These are phyloP conservation scores for Jatropha curcas DNA, from an alignment of 345 rosid species.

Conservation along the genomic window DNA sequence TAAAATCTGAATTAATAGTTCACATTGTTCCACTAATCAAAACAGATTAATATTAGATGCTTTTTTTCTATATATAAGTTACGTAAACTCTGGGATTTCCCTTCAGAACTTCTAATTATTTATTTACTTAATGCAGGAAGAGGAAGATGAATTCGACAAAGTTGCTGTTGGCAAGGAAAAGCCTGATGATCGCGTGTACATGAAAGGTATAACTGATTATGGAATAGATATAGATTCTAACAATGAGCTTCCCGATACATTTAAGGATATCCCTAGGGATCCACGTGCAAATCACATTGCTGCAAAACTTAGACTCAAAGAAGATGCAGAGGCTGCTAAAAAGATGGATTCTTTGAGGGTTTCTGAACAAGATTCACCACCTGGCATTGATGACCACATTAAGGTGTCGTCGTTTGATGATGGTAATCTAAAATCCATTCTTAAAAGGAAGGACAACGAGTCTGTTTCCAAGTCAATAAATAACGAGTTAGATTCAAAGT, in stretches of 20 bases:
- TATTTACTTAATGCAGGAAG: constrained; percentile 48
- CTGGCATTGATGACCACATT: constrained; percentile 10
- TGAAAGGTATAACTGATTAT: constrained; percentile 51
- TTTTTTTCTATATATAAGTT: background rate
- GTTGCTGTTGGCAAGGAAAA: constrained; percentile 58
- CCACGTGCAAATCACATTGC: constrained; percentile 73
- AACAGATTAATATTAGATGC: too few relatives aligned
- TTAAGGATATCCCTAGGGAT: constrained; percentile 48
- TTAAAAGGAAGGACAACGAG: constrained; percentile 65
- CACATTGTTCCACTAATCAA: too few relatives aligned
- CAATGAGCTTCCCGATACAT: constrained; percentile 47
- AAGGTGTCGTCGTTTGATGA: constrained; percentile 38
- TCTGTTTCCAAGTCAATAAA: constrained; percentile 6
- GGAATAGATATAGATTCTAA: constrained; percentile 48
- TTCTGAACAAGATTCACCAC: constrained; percentile 26
- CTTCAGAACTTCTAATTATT: background rate
- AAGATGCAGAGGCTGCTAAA: constrained; percentile 72
- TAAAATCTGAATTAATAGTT: constrained; percentile 2
- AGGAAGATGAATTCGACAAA: constrained; percentile 69
- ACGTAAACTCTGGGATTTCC: background rate
- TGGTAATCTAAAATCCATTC: constrained; percentile 58
- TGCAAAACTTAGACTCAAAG: constrained; percentile 66
- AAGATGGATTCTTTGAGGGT: constrained; percentile 47
- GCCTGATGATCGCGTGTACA: constrained; percentile 45
- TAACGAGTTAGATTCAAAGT: constrained; percentile 12